phyloP scores from a whole-genome alignment of 805 yeast species.

The Yarrowia porcina region DNA sequence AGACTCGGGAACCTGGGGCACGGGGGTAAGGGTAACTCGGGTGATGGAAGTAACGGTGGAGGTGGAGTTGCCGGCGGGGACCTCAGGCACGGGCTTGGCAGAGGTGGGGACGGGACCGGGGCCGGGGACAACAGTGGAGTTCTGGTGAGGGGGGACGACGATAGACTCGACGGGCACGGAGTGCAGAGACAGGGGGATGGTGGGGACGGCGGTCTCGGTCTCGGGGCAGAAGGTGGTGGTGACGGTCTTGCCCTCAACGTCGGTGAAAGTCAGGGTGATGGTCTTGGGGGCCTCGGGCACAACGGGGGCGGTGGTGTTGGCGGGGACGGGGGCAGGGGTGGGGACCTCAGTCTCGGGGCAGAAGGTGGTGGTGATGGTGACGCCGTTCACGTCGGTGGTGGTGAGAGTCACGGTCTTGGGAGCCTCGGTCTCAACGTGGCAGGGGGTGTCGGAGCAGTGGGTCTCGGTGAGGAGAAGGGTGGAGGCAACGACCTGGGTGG shows the following conservation, averaged over 20 bases:
- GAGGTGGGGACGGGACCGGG: conserved; percentile 13
- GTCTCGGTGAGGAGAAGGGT: conserved; percentile 16
- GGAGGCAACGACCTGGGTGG: neutral
- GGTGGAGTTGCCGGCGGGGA: conserved; percentile 23
- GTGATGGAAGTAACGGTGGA: conserved; percentile 24
- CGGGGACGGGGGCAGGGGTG: conserved; percentile 12
- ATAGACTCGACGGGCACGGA: conserved; percentile 2
- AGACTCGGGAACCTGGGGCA: conserved; percentile 17
- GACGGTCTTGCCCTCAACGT: conserved; percentile 22
- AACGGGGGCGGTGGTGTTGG: conserved; percentile 17
- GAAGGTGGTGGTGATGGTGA: conserved; percentile 25
- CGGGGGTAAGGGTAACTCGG: conserved; percentile 24
- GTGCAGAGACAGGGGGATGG: conserved; percentile 1
- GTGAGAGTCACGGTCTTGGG: conserved; percentile 20
- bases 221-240: conserved; percentile 26
- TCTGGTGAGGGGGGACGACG: conserved; percentile 14
- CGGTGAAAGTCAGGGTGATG: conserved; percentile 23
- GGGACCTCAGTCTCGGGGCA: conserved; percentile 25
- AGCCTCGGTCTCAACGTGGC: conserved; percentile 19
- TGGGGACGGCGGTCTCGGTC: conserved; percentile 24
- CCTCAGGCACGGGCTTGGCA: conserved; percentile 20
- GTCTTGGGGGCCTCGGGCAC: conserved; percentile 16
- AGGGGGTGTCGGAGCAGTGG: conserved; percentile 23
- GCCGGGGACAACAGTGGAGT: conserved; percentile 15
- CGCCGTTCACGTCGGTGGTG: conserved; percentile 23